Evolutionary conservation across 495 filamentous ascomycete species (phyloP), one percentile per base, ranked within the genome.

Genomic region (Lindgomyces ingoldianus): DNA sequence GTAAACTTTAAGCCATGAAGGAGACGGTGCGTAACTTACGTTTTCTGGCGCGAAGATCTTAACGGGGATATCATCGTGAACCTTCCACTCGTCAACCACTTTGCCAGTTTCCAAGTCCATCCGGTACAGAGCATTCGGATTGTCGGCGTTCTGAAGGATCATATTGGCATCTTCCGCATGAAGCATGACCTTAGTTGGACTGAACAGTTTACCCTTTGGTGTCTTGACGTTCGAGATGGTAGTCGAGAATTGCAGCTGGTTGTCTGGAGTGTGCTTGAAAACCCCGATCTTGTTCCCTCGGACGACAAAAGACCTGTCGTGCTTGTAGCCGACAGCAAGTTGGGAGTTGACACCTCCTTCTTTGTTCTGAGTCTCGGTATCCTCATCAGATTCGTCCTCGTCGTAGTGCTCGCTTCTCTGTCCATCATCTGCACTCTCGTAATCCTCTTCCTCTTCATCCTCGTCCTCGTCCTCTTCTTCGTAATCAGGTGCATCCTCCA

Each of bases 21-120:
- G 47, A 3, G n/a, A n/a, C n/a, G n/a, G n/a, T n/a, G n/a, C n/a
- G n/a, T n/a, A 21, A 53, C 73, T 65, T 77, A 87, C 86, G 50
- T 85, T 96, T 72, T 96, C 93, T 2, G 95, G 94, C 3, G 87
- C 91, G 76, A 98, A 96, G 4, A 87, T 91, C 19, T 88, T 85
- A 53, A 98, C 91, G 0, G 89, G 84, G 59, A 98, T 97, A 77
- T 98, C 91, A 58, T 98, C 93, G 70, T 98, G 93, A n/a, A 98
- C 84, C 68, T 96, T 97, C 94, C 94, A 98, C 75, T 98, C 95
- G 72, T 98, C 95, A 1, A 98, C 91, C n/a, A 98, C 90, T 79
- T 96, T 98, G 57, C 94, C 94, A 71, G 94, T 95, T 70, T 98
- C 95, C 62, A 98, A 79, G 79, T 98, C 94, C 94, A 98, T 97